These are phyloP conservation scores for Cordyceps javanica DNA, from an alignment of 2,329 filamentous ascomycete species.

Conservation along the genomic window DNA sequence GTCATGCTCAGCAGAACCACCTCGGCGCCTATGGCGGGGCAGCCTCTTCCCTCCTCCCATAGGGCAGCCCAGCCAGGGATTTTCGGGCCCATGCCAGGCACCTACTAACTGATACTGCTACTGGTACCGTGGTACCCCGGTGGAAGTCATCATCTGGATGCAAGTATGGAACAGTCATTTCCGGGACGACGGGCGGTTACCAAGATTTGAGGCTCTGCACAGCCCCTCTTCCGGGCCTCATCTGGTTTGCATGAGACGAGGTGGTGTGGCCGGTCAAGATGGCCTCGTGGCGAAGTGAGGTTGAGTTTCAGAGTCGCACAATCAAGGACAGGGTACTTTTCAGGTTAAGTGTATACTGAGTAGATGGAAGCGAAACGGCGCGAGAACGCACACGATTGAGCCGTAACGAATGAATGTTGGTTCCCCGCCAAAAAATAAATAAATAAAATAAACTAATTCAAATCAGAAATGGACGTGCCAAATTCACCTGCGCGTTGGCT, in stretches of 20 bases:
- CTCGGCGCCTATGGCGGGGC: background rate
- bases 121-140: background rate
- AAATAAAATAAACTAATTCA: no score
- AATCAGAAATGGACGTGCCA: no score
- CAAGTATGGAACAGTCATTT: constrained; percentile 6
- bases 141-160: background rate
- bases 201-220: constrained; percentile 12
- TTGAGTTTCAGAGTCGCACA: no score
- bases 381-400: no score
- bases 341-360: no score
- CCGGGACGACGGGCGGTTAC: constrained; percentile 6
- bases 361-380: no score
- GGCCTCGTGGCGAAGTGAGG: background rate
- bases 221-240: background rate
- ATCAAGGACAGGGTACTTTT: no score
- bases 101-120: background rate
- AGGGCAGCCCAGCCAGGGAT: no score
- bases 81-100: background rate
- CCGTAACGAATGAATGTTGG: background rate
- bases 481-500: no score
- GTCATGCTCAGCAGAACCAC: background rate
- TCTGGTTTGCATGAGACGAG: background rate
- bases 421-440: background rate
- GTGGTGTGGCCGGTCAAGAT: constrained; percentile 1
- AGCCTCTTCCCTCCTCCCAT: no score